Conservation (phyloP, 192 early-diverging fungal species). For the Backusella liffmaniae region DNA sequence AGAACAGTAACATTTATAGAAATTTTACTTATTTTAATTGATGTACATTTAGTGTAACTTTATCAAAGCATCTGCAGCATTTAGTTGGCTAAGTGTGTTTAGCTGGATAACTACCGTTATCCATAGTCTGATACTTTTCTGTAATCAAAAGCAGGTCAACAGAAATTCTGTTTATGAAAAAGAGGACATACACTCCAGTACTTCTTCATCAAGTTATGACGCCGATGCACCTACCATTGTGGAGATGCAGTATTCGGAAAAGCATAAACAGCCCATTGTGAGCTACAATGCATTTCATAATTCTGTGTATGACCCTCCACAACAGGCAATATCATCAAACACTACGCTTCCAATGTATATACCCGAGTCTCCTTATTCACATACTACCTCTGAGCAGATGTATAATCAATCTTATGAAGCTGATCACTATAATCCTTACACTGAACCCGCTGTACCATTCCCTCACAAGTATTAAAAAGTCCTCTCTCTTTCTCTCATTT, state of each 20-base stretch:
- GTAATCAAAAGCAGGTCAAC: not conserved
- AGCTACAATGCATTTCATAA: not conserved
- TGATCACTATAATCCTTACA: not conserved
- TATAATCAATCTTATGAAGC: not conserved
- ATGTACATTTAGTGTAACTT: conserved; percentile 1
- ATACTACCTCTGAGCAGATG: not conserved
- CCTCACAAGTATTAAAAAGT: not conserved
- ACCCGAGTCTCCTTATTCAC: not conserved
- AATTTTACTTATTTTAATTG: not conserved
- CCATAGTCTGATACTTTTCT: not conserved
- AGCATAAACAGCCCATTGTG: not conserved
- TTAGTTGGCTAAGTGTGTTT: conserved; percentile 9
- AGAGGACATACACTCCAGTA: not conserved
- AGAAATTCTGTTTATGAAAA: not conserved
- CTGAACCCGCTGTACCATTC: not conserved
- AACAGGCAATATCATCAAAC: not conserved
- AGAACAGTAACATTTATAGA: not conserved
- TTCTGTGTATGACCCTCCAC: not conserved
- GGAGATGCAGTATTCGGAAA: not conserved
- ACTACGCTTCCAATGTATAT: not conserved
- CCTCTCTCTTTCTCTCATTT: not conserved
- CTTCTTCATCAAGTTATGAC: not conserved
- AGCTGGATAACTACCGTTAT: not conserved
- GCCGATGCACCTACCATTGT: conserved; percentile 2
- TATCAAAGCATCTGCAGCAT: not conserved